phyloP scores from a whole-genome alignment of 2,329 filamentous ascomycete genomes.

The Exophiala spinifera region DNA sequence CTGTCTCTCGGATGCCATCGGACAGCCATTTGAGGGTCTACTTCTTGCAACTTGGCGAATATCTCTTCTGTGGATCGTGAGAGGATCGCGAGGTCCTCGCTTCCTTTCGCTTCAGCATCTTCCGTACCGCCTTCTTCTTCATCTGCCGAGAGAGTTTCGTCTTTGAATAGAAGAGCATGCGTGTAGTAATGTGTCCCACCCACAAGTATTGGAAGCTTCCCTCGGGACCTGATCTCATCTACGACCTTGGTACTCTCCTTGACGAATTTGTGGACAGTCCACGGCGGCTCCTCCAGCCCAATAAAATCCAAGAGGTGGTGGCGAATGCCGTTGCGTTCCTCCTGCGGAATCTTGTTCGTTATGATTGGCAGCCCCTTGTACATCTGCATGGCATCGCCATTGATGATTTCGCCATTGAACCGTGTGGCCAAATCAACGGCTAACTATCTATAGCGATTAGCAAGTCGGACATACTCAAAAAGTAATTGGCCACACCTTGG shows the following conservation, averaged over 20 bases:
- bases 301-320: constrained; percentile 87
- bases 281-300: constrained; percentile 70
- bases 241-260: constrained; percentile 67
- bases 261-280: constrained; percentile 78
- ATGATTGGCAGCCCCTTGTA: constrained; percentile 89
- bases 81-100: constrained; percentile 58
- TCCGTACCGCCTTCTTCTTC: constrained; percentile 25
- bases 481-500: constrained; percentile 60
- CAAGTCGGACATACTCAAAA: neutral
- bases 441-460: constrained; percentile 56
- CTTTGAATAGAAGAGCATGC: constrained; percentile 79
- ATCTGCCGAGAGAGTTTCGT: constrained; percentile 55
- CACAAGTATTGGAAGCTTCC: constrained; percentile 82
- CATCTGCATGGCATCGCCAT: constrained; percentile 97
- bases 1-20: constrained; percentile 92
- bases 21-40: constrained; percentile 85
- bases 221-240: constrained; percentile 70
- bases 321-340: constrained; percentile 74
- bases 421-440: constrained; percentile 80
- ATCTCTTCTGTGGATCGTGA: constrained; percentile 68
- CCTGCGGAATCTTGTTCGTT: constrained; percentile 81
- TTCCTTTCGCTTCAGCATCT: constrained; percentile 29
- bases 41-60: constrained; percentile 67
- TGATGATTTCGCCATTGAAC: constrained; percentile 92
- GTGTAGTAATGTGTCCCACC: constrained; percentile 96